Base-by-base conservation (phyloP, 305 asterid species). In the Fraxinus angustifolia region DNA sequence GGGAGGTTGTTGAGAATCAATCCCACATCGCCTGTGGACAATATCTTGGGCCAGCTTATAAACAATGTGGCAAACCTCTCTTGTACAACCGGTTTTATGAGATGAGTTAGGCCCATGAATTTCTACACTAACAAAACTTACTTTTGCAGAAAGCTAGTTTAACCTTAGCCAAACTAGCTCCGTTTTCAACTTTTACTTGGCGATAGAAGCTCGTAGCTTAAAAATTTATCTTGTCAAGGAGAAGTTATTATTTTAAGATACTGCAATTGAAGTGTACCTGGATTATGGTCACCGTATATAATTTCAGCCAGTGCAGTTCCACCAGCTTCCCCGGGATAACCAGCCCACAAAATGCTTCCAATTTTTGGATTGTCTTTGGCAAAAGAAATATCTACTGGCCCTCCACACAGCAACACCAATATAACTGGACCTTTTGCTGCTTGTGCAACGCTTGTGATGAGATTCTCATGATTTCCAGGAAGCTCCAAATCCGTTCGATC, bases 281-380 rank as follows among this genome's bases (percentile, higher is more conserved):
- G 96, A 82, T 93, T 93, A 79, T 90, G 76, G 53, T 90, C 91
- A 12, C 98, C 96, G 5, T 87, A 89, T 56, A 92, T 76, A 30
- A 90, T 90, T 65, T 90, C 82, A 16, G 93, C 91, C 4, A 92
- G 62, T 16, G 97, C 97, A 16, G 80, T 75, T 7, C 95, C 97
- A 81, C 98, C 98, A 14, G 89, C 90, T 82, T 93, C 97, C 28
- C 97, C 97, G 0, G 96, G 98, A 83, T 92, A 92, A 35, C 97
- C 94, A 53, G 85, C 94, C 98, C 98, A 93, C 84, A 92, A 53
- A 40, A 93, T 91, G 87, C 93, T 86, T 62, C 90, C 91, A 7
- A 93, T 79, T 70, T 90, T 92, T 0, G 88, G 83, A 71, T 91
- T 82, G 4, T 71, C 42, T 77, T 89, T 93, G 0, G 97, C 94